These are phyloP conservation scores for Magnusiomyces clavatus DNA, from an alignment of 1,139 yeast species.

Conservation along the genomic window DNA sequence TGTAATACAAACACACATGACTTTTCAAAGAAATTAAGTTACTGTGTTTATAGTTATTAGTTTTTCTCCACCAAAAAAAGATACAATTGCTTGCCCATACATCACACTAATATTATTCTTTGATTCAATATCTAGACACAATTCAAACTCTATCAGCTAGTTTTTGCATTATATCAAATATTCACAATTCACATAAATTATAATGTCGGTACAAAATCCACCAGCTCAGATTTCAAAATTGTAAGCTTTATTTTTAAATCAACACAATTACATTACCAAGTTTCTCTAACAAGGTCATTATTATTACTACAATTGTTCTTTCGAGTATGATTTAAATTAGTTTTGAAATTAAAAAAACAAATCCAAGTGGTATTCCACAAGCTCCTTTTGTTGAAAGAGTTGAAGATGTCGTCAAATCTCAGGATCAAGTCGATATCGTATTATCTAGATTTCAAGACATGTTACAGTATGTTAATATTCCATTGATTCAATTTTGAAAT, in stretches of 20 bases:
- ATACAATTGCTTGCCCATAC: too few relatives aligned
- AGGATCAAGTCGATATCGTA: conserved; percentile 62
- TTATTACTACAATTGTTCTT: neutral
- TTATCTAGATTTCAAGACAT: conserved; percentile 72
- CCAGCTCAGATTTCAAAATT: neutral
- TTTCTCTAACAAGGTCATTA: neutral
- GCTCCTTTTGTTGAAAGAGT: conserved; percentile 92
- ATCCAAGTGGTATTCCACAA: conserved; percentile 92
- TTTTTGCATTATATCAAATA: neutral
- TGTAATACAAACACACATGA: too few relatives aligned
- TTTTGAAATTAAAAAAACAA: conserved; percentile 30
- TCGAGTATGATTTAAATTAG: neutral
- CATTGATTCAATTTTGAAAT: neutral
- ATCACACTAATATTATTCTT: too few relatives aligned
- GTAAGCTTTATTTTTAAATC: neutral
- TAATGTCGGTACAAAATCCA: neutral
- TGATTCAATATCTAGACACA: too few relatives aligned
- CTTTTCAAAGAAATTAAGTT: too few relatives aligned
- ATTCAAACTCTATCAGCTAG: neutral
- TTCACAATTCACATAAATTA: neutral
- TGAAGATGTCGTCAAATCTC: conserved; percentile 58
- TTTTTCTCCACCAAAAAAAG: too few relatives aligned
- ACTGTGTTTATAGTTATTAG: too few relatives aligned
- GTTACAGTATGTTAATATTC: conserved; percentile 38
- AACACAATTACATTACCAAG: neutral